Conservation (phyloP, 2,329 filamentous ascomycete genomes). For the Fusarium fujikuroi region DNA sequence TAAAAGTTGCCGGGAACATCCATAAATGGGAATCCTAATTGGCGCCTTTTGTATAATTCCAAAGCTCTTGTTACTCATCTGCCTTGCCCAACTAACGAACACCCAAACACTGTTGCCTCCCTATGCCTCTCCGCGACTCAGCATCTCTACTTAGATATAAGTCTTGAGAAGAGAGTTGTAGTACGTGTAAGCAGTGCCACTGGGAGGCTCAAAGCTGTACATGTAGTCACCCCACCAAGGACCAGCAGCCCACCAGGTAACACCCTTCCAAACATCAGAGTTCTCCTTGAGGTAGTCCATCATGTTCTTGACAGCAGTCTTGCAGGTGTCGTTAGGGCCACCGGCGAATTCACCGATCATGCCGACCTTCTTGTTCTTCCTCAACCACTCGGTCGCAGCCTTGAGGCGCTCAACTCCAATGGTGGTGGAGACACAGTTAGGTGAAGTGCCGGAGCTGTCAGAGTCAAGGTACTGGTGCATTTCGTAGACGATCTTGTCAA, state of each 20-base stretch:
- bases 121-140: not conserved
- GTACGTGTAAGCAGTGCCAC: constrained; percentile 54
- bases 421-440: constrained; percentile 59
- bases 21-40: not conserved
- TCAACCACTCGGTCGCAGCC: constrained; percentile 64
- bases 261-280: constrained; percentile 67
- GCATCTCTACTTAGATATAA: constrained; percentile 2
- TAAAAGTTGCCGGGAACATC: not conserved
- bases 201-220: constrained; percentile 59
- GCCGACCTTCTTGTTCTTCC: constrained; percentile 63
- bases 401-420: constrained; percentile 62
- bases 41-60: accelerated
- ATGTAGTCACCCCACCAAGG: constrained; percentile 68
- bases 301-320: constrained; percentile 62
- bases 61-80: not conserved
- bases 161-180: constrained; percentile 42
- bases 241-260: constrained; percentile 67
- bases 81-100: not conserved
- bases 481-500: constrained; percentile 64
- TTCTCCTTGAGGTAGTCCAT: constrained; percentile 65
- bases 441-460: constrained; percentile 63
- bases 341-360: constrained; percentile 68
- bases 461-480: constrained; percentile 71
- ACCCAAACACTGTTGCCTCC: accelerated
- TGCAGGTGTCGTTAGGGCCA: constrained; percentile 62